These are phyloP conservation scores for Alloteropsis angusta DNA, from an alignment of 202 grass and related monocot genomes.

Conservation along the genomic window DNA sequence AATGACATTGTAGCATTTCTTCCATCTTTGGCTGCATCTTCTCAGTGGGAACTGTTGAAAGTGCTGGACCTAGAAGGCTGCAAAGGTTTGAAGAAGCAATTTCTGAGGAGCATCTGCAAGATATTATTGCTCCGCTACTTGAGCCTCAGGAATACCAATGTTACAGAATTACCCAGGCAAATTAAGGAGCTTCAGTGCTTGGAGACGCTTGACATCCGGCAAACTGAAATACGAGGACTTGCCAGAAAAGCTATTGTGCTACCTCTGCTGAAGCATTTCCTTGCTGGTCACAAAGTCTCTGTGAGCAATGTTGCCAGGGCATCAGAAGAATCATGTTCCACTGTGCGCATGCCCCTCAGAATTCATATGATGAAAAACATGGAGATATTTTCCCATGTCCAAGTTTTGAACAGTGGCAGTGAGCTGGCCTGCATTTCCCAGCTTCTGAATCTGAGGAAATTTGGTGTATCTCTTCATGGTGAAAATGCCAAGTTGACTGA, in stretches of 20 bases:
- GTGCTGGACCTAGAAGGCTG: conserved; percentile 9
- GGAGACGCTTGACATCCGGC: conserved; percentile 10
- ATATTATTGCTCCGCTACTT: conserved; percentile 14
- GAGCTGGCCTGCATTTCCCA: neutral
- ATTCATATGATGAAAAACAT: neutral
- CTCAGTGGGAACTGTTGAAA: neutral
- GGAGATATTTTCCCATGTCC: neutral
- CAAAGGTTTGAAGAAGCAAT: neutral
- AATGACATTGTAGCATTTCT: neutral
- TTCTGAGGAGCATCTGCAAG: conserved; percentile 8
- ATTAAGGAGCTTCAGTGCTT: conserved; percentile 9
- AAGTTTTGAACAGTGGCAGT: neutral
- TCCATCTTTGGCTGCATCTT: neutral
- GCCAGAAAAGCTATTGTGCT: neutral
- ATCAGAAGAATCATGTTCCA: neutral
- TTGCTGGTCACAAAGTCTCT: neutral
- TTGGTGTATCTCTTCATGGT: neutral
- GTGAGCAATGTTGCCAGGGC: too few species aligned
- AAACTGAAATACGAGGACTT: neutral
- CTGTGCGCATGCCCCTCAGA: neutral
- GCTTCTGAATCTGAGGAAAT: neutral
- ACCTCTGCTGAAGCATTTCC: neutral
- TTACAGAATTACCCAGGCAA: neutral
- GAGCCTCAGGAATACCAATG: conserved; percentile 12
- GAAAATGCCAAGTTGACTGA: neutral